Evolutionary conservation across 2,329 filamentous ascomycete genomes (phyloP).

Genomic region (Fusarium miscanthi): DNA sequence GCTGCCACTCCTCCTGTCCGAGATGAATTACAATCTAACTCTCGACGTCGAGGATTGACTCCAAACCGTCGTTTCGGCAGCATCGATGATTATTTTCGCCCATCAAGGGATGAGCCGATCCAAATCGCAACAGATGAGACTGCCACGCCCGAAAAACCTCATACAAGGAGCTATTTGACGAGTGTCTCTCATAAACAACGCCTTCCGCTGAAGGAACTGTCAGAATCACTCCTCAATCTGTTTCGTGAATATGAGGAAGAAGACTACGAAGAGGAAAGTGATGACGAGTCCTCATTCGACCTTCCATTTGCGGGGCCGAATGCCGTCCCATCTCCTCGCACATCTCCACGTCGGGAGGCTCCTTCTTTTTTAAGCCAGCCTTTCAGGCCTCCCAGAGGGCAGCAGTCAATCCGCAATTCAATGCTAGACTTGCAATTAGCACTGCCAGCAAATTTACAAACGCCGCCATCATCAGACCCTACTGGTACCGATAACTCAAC

Average conservation of each 20-base stretch:
- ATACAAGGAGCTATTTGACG: conserved; percentile 4
- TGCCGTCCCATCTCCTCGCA: conserved; percentile 3
- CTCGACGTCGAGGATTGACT: conserved; percentile 4
- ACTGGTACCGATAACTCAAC: conserved; percentile 7
- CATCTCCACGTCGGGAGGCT: conserved; percentile 8
- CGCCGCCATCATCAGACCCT: conserved; percentile 44
- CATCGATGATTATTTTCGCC: conserved; percentile 50
- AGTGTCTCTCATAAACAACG: conserved; percentile 21
- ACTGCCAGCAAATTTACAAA: conserved; percentile 26
- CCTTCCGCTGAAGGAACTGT: conserved; percentile 39
- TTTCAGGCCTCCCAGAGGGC: conserved; percentile 15
- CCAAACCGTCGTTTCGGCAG: conserved; percentile 30
- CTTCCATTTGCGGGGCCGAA: conserved; percentile 10
- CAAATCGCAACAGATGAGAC: conserved; percentile 52
- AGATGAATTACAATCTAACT: conserved; percentile 2
- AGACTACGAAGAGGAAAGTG: conserved; percentile 21
- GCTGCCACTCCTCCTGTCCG: conserved; percentile 1
- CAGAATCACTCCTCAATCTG: conserved; percentile 37
- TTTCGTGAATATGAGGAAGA: conserved; percentile 35
- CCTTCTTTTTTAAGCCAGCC: conserved; percentile 10
- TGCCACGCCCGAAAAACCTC: conserved; percentile 41
- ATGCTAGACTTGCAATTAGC: neutral
- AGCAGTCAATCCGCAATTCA: neutral
- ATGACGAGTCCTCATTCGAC: neutral
- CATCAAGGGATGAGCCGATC: conserved; percentile 41